A percentile compares a stretch with the other conserved stretches of the same genome.
Conservation (phyloP, 345 rosid genomes). For the Linum lewisii region DNA sequence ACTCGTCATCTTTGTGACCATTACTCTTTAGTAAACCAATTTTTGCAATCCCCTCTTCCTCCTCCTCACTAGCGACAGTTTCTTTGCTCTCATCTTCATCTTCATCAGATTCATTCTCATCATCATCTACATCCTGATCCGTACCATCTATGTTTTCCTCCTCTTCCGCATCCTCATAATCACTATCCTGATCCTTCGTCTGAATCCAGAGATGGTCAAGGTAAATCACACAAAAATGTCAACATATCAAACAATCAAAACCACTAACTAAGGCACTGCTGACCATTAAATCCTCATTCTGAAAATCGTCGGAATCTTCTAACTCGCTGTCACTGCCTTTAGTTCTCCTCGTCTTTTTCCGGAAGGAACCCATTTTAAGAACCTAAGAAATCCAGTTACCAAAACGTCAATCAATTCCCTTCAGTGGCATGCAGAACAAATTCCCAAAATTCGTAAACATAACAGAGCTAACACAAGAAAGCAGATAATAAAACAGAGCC, state of each 20-base stretch:
- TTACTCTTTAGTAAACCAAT: background rate
- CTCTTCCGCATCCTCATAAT: background rate
- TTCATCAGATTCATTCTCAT: background rate
- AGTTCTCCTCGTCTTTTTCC: background rate
- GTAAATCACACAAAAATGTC: background rate
- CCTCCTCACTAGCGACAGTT: background rate
- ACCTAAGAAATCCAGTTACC: background rate
- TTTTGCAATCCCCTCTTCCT: background rate
- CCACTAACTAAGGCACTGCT: background rate
- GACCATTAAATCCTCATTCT: background rate
- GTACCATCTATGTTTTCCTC: background rate
- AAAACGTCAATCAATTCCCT: background rate
- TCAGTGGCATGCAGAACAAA: too few species aligned
- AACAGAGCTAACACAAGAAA: too few species aligned
- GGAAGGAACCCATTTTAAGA: background rate
- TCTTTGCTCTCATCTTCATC: background rate
- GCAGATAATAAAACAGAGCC: too few species aligned
- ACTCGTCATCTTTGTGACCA: conserved; percentile 38
- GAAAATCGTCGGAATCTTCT: background rate
- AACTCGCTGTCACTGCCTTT: background rate
- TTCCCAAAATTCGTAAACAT: too few species aligned
- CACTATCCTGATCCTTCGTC: background rate
- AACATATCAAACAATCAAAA: background rate
- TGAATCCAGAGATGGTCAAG: background rate
- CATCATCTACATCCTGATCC: conserved; percentile 11